Base-by-base conservation (phyloP, 495 filamentous ascomycete species). In the Massariosphaeria phaeospora region DNA sequence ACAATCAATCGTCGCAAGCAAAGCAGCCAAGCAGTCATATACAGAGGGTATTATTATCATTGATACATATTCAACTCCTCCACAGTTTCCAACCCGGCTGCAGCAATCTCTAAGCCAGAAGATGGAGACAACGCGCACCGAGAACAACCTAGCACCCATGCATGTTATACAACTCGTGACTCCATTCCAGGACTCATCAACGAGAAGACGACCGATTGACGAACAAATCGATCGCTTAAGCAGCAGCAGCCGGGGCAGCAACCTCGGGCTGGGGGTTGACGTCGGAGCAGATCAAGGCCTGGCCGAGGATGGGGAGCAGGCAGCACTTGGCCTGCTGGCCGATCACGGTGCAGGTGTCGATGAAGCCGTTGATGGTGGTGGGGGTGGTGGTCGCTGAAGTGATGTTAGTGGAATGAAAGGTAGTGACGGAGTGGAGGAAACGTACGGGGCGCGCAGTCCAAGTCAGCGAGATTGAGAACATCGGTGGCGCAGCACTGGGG, bases 401-500 rank as follows among this genome's bases (percentile, higher is more conserved):
- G 25, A 2, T 30, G 45, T 62, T 44, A 59, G 40, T 23, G 34
- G 10, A 20, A 25, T 24, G 18, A 24, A 35, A 1, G 8, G 11
- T 8, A 34, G 15, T 15, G 23, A 36, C 23, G 31, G 23, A 63
- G 18, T 4, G 44, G 21, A 27, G 10, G 20, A 21, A 18, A 61
- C 72, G 59, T 73, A 77, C 74, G 70, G 27, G 51, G 33, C 1
- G 26, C n/a, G 61, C 74, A 77, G 62, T 77, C 67, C 38, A 77
- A 64, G 51, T 77, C 73, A 8, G 70, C 72, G 35, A 77, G 57
- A 35, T 70, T 70, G 20, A 74, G 67, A 31, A 76, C 72, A 43
- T 77, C 70, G 33, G 72, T 71, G 21, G 74, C 68, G 59, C 74
- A 77, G 70, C 74, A 76, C 36, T 67, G 67, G 12, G 63, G 43